Conservation (phyloP, 1,139 yeast genomes). For the Ogataea hybrid region DNA sequence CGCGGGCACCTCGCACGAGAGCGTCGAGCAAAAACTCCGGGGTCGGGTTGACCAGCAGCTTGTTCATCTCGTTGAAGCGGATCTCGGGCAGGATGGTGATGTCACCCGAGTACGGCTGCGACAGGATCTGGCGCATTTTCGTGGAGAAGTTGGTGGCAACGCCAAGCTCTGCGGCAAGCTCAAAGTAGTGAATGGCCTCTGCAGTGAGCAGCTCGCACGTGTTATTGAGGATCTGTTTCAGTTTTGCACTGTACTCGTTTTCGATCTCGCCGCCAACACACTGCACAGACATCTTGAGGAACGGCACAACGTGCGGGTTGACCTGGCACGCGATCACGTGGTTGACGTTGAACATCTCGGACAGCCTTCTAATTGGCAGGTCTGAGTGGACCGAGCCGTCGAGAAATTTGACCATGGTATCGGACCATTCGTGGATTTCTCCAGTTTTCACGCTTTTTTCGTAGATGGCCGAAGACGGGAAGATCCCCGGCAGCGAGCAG, state of each 20-base stretch:
- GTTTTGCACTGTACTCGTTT: constrained; percentile 53
- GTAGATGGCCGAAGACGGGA: constrained; percentile 80
- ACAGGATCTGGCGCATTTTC: constrained; percentile 68
- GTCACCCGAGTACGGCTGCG: constrained; percentile 91
- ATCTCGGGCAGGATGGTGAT: constrained; percentile 86
- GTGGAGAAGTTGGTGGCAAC: constrained; percentile 69
- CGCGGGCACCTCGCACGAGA: constrained; percentile 78
- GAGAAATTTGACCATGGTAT: constrained; percentile 76
- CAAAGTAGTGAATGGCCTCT: constrained; percentile 77
- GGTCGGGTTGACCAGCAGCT: constrained; percentile 75
- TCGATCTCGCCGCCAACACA: constrained; percentile 72
- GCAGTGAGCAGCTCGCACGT: constrained; percentile 60
- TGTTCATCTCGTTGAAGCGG: constrained; percentile 53
- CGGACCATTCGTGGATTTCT: constrained; percentile 75
- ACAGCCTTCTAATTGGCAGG: constrained; percentile 80
- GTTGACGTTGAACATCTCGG: constrained; percentile 96
- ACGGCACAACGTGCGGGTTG: constrained; percentile 92
- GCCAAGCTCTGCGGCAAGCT: constrained; percentile 72
- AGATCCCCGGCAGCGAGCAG: constrained; percentile 89
- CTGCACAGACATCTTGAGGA: constrained; percentile 64
- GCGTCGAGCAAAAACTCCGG: constrained; percentile 70
- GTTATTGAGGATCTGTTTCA: constrained; percentile 53
- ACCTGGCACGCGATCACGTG: constrained; percentile 97
- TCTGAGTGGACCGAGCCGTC: constrained; percentile 98
- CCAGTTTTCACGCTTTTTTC: constrained; percentile 79